Base-by-base conservation (phyloP, 106 monocot species). In the Dendrobium catenatum region DNA sequence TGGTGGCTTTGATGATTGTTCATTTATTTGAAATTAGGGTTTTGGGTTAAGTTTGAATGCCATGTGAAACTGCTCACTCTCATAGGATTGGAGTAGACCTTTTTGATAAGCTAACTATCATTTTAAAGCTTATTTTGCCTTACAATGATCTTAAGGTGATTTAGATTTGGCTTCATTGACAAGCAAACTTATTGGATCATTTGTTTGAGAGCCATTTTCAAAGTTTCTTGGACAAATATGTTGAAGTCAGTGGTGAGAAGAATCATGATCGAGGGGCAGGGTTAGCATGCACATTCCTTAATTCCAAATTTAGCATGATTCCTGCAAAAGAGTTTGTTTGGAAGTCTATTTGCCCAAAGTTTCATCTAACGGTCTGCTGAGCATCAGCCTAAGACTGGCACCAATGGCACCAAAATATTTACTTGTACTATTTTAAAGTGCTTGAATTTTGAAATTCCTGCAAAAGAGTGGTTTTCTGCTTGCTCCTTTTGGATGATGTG, bases 21-120 rank as follows among this genome's bases (percentile, higher is more conserved):
- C 13, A 37, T 70, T 33, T 70, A 70, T 70, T 70, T 70, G 13
- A 61, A 22, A 70, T 70, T 70, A 70, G 70, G 37, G 70, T 70
- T 70, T 70, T 29, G 70, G 27, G 16, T 70, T 70, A 70, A 70
- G 29, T 17, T 4, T 70, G 13, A 70, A 15, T 33, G 37, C 70
- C 29, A 61, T 22, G 5, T 68, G 68, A 68, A 68, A 29, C 8
- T 31, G 68, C 70, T 70, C 37, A 61, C n/a, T 6, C 22, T 61
- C 4, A n/a, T 70, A 9, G 70, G 8, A 70, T 31, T 70, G n/a
- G 70, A 70, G 70, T 37, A 37, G 70, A 0, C 3, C 3, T 37
- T 70, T 33, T 61, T 61, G 61, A n/a, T 19, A 61, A 61, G 61
- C n/a, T 24, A 22, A 5, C 22, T 19, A 61, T n/a, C 61, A 22